Base-by-base conservation (phyloP, 306 rosid species). In the Cucurbita ficifolia region DNA sequence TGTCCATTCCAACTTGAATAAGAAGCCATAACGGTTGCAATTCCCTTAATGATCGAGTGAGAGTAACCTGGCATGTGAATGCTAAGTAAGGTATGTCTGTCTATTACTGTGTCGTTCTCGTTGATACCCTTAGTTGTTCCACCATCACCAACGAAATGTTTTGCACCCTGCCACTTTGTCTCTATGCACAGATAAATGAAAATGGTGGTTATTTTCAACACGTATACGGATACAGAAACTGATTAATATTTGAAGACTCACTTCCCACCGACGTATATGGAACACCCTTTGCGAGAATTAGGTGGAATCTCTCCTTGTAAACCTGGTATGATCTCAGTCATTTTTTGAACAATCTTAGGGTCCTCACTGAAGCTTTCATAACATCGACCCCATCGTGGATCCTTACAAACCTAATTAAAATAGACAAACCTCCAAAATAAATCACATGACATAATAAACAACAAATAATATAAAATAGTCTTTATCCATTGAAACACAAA, bases 1-100 rank as follows among this genome's bases (percentile, higher is more conserved):
- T 55, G 51, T 16, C 85, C 79, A 17, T 82, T 82, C 83, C 82
- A 82, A 54, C 85, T 82, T 5, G 85, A 82, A 54, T 82, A 82
- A 3, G 85, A 82, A 16, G 76, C 57, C 85, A 82, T 82, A 45
- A 82, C 22, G 33, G 83, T 79, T 16, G 74, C 48, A 10, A 82
- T 81, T 7, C 85, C 85, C 72, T 76, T 69, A 45, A 40, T 76
- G 54, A 82, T 73, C 0, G 85, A 82, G 74, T 33, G 22, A 39
- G 55, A 72, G 74, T 79, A 79, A 43, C 38, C 83, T 36, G 81
- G 78, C 85, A 82, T 82, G 78, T 82, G 83, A 46, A 82, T 82
- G 16, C 78, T 73, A 51, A 79, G 45, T 76, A 82, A 76, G 5
- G 78, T 81, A 21, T 75, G 58, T 39, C 63, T 56, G 69, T 45